Evolutionary conservation across 306 rosid species (phyloP), one percentile per base, ranked within the genome.

Genomic region (Trifolium dubium): DNA sequence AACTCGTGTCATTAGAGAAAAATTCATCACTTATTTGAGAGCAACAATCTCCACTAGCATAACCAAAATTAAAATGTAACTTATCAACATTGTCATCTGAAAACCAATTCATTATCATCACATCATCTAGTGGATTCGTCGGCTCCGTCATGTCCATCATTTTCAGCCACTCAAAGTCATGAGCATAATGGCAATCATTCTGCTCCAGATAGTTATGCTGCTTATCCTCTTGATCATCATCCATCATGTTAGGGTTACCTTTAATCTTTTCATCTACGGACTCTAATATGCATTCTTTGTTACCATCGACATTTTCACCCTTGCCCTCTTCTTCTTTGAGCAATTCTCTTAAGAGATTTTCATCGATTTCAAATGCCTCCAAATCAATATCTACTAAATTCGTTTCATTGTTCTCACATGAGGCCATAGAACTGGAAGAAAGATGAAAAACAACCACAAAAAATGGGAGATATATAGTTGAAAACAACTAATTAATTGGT

Each of bases 301-400:
- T 77, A 9, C 17, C 40, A 28, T 40, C 5, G n/a, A 14, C 43
- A 7, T 60, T 2, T 5, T 5, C 43, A 14, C 68, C 75, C 44
- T 56, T 75, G 12, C 17, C 47, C 72, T 83, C 89, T 35, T 78
- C 50, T 37, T 83, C 89, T 49, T 87, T 84, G 2, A 87, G 85
- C 81, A 89, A 59, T 53, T 87, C 89, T 64, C 90, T 79, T 2
- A 89, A 83, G 67, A 89, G 80, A 56, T 80, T 85, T 17, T 66
- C 92, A 68, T 89, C 95, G 8, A 82, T 81, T 72, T 89, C 95
- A 65, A 81, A 44, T 39, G 44, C 88, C 73, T 87, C 88, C 60
- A 82, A 83, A 60, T 86, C 95, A 53, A 89, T 70, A 30, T 77
- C 92, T 54, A 34, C 79, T 34, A 68, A 55, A 55, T 15, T 83